phyloP scores from a whole-genome alignment of 306 rosid genomes.

The Cucumis cinereus region DNA sequence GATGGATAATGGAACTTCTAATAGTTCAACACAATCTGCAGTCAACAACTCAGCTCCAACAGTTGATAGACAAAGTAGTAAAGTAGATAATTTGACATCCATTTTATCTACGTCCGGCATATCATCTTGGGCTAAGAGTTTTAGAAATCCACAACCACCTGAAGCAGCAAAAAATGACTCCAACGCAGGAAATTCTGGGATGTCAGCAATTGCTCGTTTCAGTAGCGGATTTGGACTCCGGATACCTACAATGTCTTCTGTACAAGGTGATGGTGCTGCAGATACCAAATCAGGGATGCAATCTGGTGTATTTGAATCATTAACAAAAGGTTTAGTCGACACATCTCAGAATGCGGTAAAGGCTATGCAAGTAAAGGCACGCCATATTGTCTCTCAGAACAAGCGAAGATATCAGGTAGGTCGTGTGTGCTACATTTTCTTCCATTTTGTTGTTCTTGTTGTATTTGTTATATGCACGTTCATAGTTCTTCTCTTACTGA shows the following conservation, averaged over 20 bases:
- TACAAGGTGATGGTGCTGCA: slow-evolving; percentile 21
- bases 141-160: slow-evolving; percentile 24
- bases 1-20: slow-evolving; percentile 28
- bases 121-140: slow-evolving; percentile 36
- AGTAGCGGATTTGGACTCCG: slow-evolving; percentile 44
- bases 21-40: slow-evolving; percentile 19
- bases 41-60: slow-evolving; percentile 18
- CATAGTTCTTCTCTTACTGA: not conserved
- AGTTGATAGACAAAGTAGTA: slow-evolving; percentile 21
- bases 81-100: slow-evolving; percentile 16
- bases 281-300: slow-evolving; percentile 18
- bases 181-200: slow-evolving; percentile 23
- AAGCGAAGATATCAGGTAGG: slow-evolving; percentile 84
- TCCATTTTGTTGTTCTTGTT: not conserved
- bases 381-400: slow-evolving; percentile 84
- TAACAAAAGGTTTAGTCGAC: slow-evolving; percentile 61
- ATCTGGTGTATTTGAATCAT: slow-evolving; percentile 46
- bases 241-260: slow-evolving; percentile 19
- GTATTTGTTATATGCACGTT: not conserved
- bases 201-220: slow-evolving; percentile 41
- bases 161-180: slow-evolving; percentile 28
- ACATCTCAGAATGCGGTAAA: slow-evolving; percentile 69
- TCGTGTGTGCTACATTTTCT: slow-evolving; percentile 7
- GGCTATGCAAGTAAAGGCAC: slow-evolving; percentile 91
- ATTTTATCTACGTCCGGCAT: slow-evolving; percentile 24